Evolutionary conservation across 768 basidiomycete species (phyloP), one percentile per base, ranked within the genome.

Genomic region (Agrocybe pediades): DNA sequence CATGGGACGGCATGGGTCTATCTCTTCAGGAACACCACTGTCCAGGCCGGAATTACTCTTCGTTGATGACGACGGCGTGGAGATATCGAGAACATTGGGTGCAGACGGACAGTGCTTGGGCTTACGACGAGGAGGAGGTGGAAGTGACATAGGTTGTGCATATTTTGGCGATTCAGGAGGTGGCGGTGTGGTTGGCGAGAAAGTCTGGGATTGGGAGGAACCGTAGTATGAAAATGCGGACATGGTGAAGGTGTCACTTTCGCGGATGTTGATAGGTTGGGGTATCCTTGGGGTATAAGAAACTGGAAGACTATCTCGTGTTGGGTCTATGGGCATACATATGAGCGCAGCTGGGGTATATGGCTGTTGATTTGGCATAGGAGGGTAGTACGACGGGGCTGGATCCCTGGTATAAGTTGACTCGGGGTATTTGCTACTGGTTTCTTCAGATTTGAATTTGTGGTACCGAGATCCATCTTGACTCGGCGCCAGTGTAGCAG

Each of bases 221-320:
- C 51, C 57, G 23, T 60, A 61, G 26, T 57, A 52, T 2, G 63
- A 55, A 46, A 62, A 57, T 0, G 61, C 54, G 23, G 45, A 42
- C 15, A 59, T 57, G 24, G 54, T 57, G 26, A 55, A 52, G 1
- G 57, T 43, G 17, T 57, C 55, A 27, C 47, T 52, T 43, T 46
- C 42, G 23, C 56, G 51, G n/a, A 54, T n/a, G 1, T 49, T 40
- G 9, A 21, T 39, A 44, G 54, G 49, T 33, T 50, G 42, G 5
- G 41, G 47, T 13, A 25, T 26, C 13, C 15, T 25, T n/a, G 36
- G 6, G 11, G n/a, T 7, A 1, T 47, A 7, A 23, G 44, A 16
- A 17, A 30, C 39, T 9, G 27, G 26, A 20, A 4, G 7, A 21
- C n/a, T 41, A 17, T 39, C 23, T 15, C 60, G 43, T 24, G 48